These are phyloP conservation scores for Adansonia digitata DNA, from an alignment of 345 rosid species.

Conservation along the genomic window DNA sequence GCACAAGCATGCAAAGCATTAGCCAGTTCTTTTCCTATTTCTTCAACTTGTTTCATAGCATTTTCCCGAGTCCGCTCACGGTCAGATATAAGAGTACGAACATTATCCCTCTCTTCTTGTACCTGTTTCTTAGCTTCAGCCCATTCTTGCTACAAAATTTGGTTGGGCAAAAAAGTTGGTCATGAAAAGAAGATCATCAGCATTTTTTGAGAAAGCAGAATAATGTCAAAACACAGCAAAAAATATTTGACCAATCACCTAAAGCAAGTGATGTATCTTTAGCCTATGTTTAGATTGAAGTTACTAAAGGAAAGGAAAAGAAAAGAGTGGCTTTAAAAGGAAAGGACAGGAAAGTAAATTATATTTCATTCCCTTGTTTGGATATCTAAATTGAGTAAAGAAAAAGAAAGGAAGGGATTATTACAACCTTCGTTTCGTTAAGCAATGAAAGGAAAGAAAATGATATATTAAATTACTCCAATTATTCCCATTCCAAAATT, in stretches of 20 bases:
- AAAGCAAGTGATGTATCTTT: background rate
- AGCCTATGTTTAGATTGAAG: no score
- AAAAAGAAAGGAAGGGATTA: no score
- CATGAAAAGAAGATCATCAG: background rate
- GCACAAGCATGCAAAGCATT: slow-evolving; percentile 69
- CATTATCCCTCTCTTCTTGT: slow-evolving; percentile 73
- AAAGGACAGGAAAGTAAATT: no score
- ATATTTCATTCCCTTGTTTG: no score
- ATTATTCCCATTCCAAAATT: no score
- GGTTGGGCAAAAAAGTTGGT: slow-evolving; percentile 1
- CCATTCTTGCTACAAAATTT: slow-evolving; percentile 72
- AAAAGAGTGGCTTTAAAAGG: no score
- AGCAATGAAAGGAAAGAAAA: no score
- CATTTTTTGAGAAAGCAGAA: background rate
- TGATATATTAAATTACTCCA: no score
- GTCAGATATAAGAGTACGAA: slow-evolving; percentile 53
- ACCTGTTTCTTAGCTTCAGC: slow-evolving; percentile 85
- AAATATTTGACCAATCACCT: background rate
- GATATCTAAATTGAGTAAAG: no score
- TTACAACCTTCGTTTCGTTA: no score
- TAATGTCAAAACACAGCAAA: background rate
- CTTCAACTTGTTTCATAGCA: slow-evolving; percentile 82
- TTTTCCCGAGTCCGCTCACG: slow-evolving; percentile 67
- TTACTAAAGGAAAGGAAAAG: no score
- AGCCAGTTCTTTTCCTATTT: slow-evolving; percentile 70